These are phyloP conservation scores for Quercus bicolor DNA, from an alignment of 306 rosid species.

Conservation along the genomic window DNA sequence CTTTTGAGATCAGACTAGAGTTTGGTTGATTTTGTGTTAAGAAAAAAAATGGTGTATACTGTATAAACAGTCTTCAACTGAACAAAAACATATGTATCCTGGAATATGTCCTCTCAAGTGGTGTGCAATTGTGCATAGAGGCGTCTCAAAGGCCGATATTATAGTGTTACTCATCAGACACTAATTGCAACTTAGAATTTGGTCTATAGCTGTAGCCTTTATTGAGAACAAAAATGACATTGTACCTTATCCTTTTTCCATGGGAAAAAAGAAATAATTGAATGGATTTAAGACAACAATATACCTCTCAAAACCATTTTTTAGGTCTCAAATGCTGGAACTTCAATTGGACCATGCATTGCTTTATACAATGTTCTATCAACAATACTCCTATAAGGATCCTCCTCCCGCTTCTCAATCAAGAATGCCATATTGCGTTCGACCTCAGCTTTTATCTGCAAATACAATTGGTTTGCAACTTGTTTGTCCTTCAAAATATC, in stretches of 20 bases:
- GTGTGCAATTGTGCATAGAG: too few species aligned
- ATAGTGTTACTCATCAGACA: too few species aligned
- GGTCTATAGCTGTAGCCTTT: too few species aligned
- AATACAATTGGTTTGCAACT: slow-evolving; percentile 65
- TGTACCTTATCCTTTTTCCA: neutral
- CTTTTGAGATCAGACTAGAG: too few species aligned
- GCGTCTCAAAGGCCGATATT: too few species aligned
- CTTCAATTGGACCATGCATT: slow-evolving; percentile 29
- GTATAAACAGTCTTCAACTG: too few species aligned
- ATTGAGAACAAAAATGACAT: neutral
- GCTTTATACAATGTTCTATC: slow-evolving; percentile 58
- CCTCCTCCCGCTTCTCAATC: slow-evolving; percentile 80
- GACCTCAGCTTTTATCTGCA: slow-evolving; percentile 70
- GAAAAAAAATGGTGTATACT: too few species aligned
- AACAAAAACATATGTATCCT: too few species aligned
- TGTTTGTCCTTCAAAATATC: slow-evolving; percentile 55
- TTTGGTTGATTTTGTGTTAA: too few species aligned
- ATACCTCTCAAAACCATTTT: slow-evolving; percentile 2
- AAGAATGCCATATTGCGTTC: slow-evolving; percentile 56
- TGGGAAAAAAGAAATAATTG: neutral
- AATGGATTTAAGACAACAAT: neutral
- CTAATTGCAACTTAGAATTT: too few species aligned
- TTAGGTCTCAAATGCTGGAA: slow-evolving; percentile 80
- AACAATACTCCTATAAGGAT: slow-evolving; percentile 71
- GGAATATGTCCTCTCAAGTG: too few species aligned